Evolutionary conservation across 1,139 yeast species (phyloP).

Genomic region (Arxiozyma slooffiae): DNA sequence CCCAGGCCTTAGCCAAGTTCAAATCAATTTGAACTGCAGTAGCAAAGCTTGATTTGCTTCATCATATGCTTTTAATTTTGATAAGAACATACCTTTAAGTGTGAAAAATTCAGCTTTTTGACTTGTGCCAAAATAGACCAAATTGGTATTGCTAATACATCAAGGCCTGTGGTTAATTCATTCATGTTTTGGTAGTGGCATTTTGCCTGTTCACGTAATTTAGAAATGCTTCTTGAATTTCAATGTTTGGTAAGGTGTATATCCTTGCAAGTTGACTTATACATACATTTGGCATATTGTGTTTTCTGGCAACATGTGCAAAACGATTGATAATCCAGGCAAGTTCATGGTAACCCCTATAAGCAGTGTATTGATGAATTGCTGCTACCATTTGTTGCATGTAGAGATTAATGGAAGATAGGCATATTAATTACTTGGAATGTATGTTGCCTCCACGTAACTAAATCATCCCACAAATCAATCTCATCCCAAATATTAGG

Average conservation of each 20-base stretch:
- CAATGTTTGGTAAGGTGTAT: conserved; percentile 92
- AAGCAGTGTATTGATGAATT: conserved; percentile 78
- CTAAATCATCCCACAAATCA: conserved; percentile 93
- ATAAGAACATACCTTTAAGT: conserved; percentile 93
- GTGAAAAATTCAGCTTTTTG: conserved; percentile 98
- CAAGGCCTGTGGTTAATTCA: conserved; percentile 87
- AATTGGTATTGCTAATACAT: conserved; percentile 94
- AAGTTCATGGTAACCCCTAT: conserved; percentile 95
- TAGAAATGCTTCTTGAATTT: conserved; percentile 96
- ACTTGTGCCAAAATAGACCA: conserved; percentile 91
- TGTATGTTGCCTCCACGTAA: conserved; percentile 97
- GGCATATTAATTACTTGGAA: conserved; percentile 91
- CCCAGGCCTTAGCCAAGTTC: conserved; percentile 96
- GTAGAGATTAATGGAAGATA: conserved; percentile 89
- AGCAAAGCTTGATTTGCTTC: conserved; percentile 97
- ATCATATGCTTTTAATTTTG: conserved; percentile 77
- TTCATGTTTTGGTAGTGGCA: conserved; percentile 86
- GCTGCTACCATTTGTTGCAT: conserved; percentile 60
- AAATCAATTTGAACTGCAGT: conserved; percentile 94
- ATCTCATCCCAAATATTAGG: conserved; percentile 98
- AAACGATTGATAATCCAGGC: conserved; percentile 98
- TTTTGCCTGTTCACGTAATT: conserved; percentile 92
- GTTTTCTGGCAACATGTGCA: conserved; percentile 97
- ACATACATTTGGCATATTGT: conserved; percentile 94
- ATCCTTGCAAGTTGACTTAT: conserved; percentile 86